A percentile compares a stretch with the other conserved stretches of the same genome.
Evolutionary conservation across 176 grass and related monocot genomes (phyloP).

Genomic region (Carex cristatella): DNA sequence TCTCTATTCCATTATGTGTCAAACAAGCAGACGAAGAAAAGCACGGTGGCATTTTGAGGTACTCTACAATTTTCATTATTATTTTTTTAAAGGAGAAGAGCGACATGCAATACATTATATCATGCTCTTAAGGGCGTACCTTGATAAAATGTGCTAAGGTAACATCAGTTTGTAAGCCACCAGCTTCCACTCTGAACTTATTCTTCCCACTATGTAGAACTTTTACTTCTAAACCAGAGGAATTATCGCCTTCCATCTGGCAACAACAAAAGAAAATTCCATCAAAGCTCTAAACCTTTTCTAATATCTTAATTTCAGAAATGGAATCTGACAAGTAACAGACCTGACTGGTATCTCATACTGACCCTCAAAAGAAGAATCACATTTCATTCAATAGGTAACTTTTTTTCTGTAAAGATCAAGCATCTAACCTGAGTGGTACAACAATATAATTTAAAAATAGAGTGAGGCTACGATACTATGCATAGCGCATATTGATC

Average conservation of each 20-base stretch:
- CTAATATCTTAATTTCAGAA: not conserved
- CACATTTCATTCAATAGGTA: not conserved
- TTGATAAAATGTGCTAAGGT: constrained; percentile 76
- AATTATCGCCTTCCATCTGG: constrained; percentile 63
- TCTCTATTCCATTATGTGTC: not conserved
- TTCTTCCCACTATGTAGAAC: constrained; percentile 42
- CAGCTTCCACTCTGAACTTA: constrained; percentile 70
- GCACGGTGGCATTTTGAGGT: not conserved
- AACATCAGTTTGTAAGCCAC: constrained; percentile 63
- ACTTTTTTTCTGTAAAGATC: not conserved
- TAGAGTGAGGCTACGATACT: too few relatives aligned
- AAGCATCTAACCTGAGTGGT: constrained; percentile 4
- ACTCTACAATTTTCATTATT: not conserved
- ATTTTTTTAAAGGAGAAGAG: not conserved
- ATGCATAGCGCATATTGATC: too few relatives aligned
- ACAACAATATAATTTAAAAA: not conserved
- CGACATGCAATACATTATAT: not conserved
- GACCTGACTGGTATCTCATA: not conserved
- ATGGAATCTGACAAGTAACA: constrained; percentile 21
- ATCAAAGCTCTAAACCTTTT: not conserved
- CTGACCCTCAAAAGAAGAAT: not conserved
- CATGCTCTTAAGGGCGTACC: constrained; percentile 28
- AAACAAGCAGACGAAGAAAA: not conserved
- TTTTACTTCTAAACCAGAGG: constrained; percentile 63
- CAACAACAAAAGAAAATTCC: constrained; percentile 15